These are phyloP conservation scores for Acanthochlamys bracteata DNA, from an alignment of 106 monocot species.

Conservation along the genomic window DNA sequence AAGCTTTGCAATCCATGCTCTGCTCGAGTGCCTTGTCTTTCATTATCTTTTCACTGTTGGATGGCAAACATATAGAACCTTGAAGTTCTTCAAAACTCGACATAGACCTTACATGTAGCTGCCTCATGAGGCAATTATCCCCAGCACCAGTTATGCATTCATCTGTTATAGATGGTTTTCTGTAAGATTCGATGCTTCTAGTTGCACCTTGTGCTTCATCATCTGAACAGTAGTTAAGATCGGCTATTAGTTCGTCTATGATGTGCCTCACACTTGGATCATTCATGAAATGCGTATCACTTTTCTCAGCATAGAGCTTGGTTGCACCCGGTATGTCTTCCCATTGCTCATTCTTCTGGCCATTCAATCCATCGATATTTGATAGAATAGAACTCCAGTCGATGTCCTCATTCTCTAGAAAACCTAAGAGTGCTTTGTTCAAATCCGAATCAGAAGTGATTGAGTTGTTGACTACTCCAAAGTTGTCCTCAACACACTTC, in stretches of 20 bases:
- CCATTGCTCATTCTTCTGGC: no score
- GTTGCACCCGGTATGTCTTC: no score
- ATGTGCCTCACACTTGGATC: no score
- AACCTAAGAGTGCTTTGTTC: no score
- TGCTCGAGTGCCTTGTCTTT: conserved; percentile 14
- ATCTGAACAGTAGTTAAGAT: conserved; percentile 18
- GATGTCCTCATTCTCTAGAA: no score
- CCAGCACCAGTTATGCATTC: conserved; percentile 16
- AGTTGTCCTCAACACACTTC: background rate
- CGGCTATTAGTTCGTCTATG: conserved; percentile 12
- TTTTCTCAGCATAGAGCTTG: no score
- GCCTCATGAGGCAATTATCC: conserved; percentile 14
- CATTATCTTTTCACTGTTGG: conserved; percentile 17
- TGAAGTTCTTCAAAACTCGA: conserved; percentile 5
- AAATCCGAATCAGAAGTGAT: conserved; percentile 1
- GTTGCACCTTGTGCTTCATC: conserved; percentile 15
- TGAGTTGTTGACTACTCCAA: background rate
- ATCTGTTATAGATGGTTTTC: conserved; percentile 27
- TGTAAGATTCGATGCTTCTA: conserved; percentile 4
- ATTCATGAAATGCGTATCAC: no score
- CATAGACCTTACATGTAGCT: conserved; percentile 4
- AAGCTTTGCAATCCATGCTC: background rate
- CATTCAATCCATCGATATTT: no score
- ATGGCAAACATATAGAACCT: conserved; percentile 8
- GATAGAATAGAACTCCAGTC: no score